Evolutionary conservation across 1,139 yeast species (phyloP), one percentile per base, ranked within the genome.

Genomic region (Magnusiomyces clavatus): DNA sequence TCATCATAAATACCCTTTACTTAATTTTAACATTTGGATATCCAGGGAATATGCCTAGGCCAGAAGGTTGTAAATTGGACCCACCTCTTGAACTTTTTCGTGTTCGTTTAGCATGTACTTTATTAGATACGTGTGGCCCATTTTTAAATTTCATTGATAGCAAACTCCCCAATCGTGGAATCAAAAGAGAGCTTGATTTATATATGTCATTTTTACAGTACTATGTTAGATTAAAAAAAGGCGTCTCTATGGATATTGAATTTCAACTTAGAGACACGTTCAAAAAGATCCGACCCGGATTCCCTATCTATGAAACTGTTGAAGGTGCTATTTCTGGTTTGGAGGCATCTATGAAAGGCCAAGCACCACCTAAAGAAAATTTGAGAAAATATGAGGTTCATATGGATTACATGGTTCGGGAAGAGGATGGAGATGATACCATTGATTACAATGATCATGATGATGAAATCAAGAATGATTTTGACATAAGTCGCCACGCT

Each of bases 41-140:
- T 68, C 77, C 80, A 0, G 74, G 76, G 53, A 82, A 80, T 52
- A 78, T 76, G 56, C 90, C 94, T 1, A 70, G 70, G 17, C 82
- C 82, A 0, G 67, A 68, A 20, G 57, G 65, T 38, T 68, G 73
- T 19, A 74, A 73, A 16, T 52, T 76, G 20, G 97, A 89, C 67
- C 71, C 71, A 11, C 82, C 83, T 0, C 77, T 81, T 60, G 83
- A 86, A 59, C 86, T 82, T 62, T 87, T 88, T 65, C 75, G 96
- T 55, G 71, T 88, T 35, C 81, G 82, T 47, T 66, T 89, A 61
- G 67, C 77, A 12, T 64, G 77, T 31, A 64, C 73, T 0, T 56
- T 76, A 6, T 59, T 78, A 38, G 69, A 68, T 38, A 54, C 63
- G 11, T 61, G 61, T 37, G 60, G 54, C 41, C 53, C 20, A 51